A percentile compares a stretch with the other conserved stretches of the same genome.
phyloP scores from a whole-genome alignment of 2,329 filamentous ascomycete genomes.

The Talaromyces sp. region DNA sequence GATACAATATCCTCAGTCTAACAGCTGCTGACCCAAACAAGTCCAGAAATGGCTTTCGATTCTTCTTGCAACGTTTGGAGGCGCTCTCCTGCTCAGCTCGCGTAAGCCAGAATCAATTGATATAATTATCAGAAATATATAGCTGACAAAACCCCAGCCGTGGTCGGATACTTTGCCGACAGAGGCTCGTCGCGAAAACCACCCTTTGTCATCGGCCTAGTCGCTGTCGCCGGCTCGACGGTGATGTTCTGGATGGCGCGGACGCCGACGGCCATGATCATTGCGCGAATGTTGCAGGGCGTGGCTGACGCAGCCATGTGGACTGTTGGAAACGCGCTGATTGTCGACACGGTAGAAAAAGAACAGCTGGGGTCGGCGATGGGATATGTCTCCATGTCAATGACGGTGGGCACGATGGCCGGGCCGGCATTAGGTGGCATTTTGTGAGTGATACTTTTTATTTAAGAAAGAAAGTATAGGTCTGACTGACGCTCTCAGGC shows the following conservation, averaged over 20 bases:
- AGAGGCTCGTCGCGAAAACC: constrained; percentile 46
- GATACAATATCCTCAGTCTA: not conserved
- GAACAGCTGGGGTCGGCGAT: constrained; percentile 57
- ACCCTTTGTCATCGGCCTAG: constrained; percentile 55
- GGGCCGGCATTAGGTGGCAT: constrained; percentile 45
- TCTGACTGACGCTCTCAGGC: constrained; percentile 10
- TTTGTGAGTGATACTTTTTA: constrained; percentile 4
- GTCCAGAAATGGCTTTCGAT: constrained; percentile 68
- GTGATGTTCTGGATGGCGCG: constrained; percentile 50
- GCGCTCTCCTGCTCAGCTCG: constrained; percentile 53
- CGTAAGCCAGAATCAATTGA: constrained; percentile 14
- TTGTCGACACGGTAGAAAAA: constrained; percentile 54
- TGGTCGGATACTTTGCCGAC: constrained; percentile 46
- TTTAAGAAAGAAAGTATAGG: not conserved
- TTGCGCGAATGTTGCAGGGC: constrained; percentile 54
- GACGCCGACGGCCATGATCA: constrained; percentile 42
- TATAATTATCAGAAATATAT: not conserved
- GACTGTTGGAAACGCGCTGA: constrained; percentile 55
- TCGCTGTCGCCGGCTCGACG: constrained; percentile 49
- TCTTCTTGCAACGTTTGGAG: constrained; percentile 65
- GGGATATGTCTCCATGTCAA: constrained; percentile 48
- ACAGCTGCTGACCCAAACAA: not conserved
- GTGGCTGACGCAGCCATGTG: constrained; percentile 55
- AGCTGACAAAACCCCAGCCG: constrained; percentile 5
- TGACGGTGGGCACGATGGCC: constrained; percentile 53